Percentiles rank a stretch among this genome's conserved stretches.
phyloP scores from a whole-genome alignment of 176 grass and related monocot species.

The Triticum timopheevii region DNA sequence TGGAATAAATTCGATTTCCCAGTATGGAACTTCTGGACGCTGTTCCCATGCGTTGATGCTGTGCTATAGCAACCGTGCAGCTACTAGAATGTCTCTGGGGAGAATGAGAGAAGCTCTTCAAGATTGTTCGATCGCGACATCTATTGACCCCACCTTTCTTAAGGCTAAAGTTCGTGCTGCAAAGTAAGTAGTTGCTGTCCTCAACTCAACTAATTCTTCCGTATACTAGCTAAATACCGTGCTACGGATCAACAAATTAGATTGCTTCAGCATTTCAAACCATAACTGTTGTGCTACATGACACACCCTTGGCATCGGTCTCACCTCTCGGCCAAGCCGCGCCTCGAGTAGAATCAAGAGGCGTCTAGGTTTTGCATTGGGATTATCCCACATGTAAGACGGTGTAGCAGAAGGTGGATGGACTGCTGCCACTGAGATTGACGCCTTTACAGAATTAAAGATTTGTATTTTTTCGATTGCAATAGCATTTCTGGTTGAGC shows the following conservation, averaged over 20 bases:
- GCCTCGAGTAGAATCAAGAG: background rate
- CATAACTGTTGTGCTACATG: background rate
- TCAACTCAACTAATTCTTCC: background rate
- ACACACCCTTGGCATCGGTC: background rate
- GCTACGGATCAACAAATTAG: background rate
- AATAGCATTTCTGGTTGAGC: background rate
- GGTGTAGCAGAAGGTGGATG: background rate
- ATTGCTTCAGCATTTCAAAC: slow-evolving; percentile 7
- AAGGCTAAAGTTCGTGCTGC: slow-evolving; percentile 86
- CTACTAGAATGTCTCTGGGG: slow-evolving; percentile 83
- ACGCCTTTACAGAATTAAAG: background rate
- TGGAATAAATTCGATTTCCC: slow-evolving; percentile 71
- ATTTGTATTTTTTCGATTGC: background rate
- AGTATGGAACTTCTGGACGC: slow-evolving; percentile 43
- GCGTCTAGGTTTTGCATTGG: background rate
- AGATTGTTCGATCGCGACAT: slow-evolving; percentile 75
- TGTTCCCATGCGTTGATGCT: slow-evolving; percentile 68
- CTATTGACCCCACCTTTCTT: slow-evolving; percentile 71
- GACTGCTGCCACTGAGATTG: background rate
- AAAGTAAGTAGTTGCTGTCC: slow-evolving; percentile 62
- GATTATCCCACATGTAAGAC: background rate
- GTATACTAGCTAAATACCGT: slow-evolving; percentile 11
- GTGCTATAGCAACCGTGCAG: slow-evolving; percentile 98
- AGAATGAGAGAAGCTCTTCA: slow-evolving; percentile 80
- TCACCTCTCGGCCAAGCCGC: background rate